Conservation (phyloP, 495 filamentous ascomycete genomes). For the Letharia lupina region DNA sequence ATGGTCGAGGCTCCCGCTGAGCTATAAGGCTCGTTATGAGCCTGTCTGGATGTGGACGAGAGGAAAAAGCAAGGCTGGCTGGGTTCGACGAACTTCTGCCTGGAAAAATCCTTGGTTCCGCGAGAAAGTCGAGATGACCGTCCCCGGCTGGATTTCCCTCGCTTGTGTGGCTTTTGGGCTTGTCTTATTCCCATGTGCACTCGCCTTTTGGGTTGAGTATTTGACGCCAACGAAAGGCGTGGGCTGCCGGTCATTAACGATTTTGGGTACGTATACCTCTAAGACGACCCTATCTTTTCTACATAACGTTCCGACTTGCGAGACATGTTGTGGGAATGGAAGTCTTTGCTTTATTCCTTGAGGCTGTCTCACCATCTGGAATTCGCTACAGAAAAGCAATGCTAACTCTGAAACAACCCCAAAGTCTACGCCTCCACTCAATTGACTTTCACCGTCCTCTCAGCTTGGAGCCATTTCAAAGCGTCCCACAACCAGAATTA, state of each 20-base stretch:
- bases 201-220: conserved; percentile 37
- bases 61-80: conserved; percentile 25
- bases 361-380: neutral
- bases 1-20: conserved; percentile 15
- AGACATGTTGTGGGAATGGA: neutral
- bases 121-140: conserved; percentile 20
- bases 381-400: neutral
- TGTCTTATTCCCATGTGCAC: conserved; percentile 29
- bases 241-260: conserved; percentile 36
- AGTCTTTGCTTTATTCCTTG: neutral
- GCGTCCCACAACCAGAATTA: conserved; percentile 8
- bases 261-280: conserved; percentile 19
- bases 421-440: conserved; percentile 35
- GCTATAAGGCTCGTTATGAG: conserved; percentile 25
- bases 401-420: neutral
- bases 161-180: conserved; percentile 27
- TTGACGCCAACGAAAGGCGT: conserved; percentile 36
- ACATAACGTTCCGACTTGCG: neutral
- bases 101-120: conserved; percentile 19
- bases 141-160: conserved; percentile 28
- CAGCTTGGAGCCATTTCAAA: conserved; percentile 25
- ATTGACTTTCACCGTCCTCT: conserved; percentile 31
- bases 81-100: conserved; percentile 18
- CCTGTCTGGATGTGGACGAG: conserved; percentile 29
- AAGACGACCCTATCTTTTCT: neutral